Evolutionary conservation across 257 asterid genomes (phyloP).

Genomic region (Handroanthus guayacan): DNA sequence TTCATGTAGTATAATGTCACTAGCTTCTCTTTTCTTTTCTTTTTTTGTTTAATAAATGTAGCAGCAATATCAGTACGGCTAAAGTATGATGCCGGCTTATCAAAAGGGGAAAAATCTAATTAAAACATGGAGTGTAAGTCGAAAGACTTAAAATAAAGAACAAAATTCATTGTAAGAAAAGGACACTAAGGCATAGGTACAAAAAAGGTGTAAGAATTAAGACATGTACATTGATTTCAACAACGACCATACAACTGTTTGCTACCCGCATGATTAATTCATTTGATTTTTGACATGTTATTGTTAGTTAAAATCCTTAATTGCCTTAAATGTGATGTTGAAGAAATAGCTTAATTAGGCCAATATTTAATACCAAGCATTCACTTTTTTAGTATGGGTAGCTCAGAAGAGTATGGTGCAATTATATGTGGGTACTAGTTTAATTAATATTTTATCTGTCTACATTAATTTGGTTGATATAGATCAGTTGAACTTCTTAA

Average conservation of each 20-base stretch:
- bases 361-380: background rate
- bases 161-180: background rate
- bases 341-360: constrained; percentile 24
- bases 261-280: background rate
- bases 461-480: too few species aligned
- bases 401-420: constrained; percentile 30
- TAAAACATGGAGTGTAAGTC: background rate
- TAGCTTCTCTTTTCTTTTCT: too few species aligned
- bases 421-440: constrained; percentile 20
- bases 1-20: too few species aligned
- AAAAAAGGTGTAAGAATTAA: background rate
- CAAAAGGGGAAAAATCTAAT: too few species aligned
- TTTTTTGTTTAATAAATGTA: too few species aligned
- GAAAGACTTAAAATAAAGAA: background rate
- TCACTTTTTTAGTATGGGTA: constrained; percentile 20
- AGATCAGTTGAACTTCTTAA: too few species aligned
- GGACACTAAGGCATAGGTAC: background rate
- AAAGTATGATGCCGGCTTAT: too few species aligned
- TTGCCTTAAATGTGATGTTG: constrained; percentile 24
- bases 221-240: constrained; percentile 10
- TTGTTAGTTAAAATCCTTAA: constrained; percentile 12
- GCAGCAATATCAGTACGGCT: too few species aligned
- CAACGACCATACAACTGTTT: constrained; percentile 18
- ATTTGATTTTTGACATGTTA: background rate
- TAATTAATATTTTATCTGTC: background rate